Base-by-base conservation (phyloP, 371 early-diverging fungal species). In the Apophysomyces trapeziformis region DNA sequence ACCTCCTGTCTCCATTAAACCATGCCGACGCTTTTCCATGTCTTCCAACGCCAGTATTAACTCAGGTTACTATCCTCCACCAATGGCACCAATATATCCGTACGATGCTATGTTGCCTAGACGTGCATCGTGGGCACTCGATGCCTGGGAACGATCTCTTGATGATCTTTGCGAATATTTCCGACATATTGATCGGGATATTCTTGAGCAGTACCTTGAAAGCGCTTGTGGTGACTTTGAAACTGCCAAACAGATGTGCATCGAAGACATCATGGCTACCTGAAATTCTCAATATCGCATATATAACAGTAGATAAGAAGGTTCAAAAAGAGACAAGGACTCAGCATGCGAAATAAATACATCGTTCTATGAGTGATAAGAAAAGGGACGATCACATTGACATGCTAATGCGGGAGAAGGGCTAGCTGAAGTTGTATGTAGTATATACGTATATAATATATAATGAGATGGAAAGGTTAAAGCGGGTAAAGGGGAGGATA, bases 171-270 rank as follows among this genome's bases (percentile, higher is more conserved):
- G 61, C 50, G 67, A 16, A 5, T 66, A 61, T 66, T 66, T 66
- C 61, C 60, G 61, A 12, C 67, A 66, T 57, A n/a, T 67, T 36
- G 39, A 37, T 50, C 50, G 38, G 11, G 70, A 68, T 45, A 56
- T 59, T 35, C 64, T 63, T 14, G 64, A 35, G 9, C 38, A 50
- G 14, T 63, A 63, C 21, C 39, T 63, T 18, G 44, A 63, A 16
- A 46, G 1, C 37, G 57, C 62, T 39, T 41, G 56, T 14, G 68
- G 68, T 11, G 61, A 62, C 32, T 59, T 57, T 67, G 61, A 57
- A 36, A 8, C 35, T 18, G 67, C 63, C n/a, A 67, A 62, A 44
- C 58, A 58, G 18, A 56, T 61, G 44, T 58, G 54, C 26, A 37
- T 67, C 37, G 16, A 65, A 7, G 59, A 63, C 60, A 61, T 59